Base-by-base conservation (phyloP, 1,284 basidiomycete genomes). In the Uromyces viciae-fabae region DNA sequence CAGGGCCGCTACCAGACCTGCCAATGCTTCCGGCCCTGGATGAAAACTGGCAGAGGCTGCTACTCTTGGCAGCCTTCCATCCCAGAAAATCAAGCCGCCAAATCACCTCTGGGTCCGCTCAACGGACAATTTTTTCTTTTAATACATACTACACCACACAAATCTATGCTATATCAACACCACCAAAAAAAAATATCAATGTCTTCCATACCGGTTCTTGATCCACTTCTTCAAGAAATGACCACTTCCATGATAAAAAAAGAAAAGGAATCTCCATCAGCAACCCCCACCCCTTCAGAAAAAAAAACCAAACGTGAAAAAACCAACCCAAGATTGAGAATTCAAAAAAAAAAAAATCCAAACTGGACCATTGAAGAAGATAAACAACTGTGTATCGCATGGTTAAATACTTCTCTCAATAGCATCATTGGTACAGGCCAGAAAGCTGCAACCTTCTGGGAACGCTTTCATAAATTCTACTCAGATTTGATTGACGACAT, bases 241-340 rank as follows among this genome's bases (percentile, higher is more conserved):
- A 8, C 54, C 22, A 56, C 4, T 8, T 56, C 54, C 31, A 22
- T 7, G 5, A 28, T 8, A 8, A 28, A 52, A 14, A n/a, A 52
- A 52, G n/a, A 52, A n/a, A n/a, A n/a, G n/a, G n/a, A n/a, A n/a
- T n/a, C 46, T n/a, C 46, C 46, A 56, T 58, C 54, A 58, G 54
- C 54, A n/a, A 15, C 11, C 54, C 54, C 54, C 14, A 58, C 54
- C n/a, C n/a, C n/a, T n/a, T n/a, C n/a, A n/a, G 1, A 25, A 25
- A 15, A 58, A 3, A 1, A 19, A 19, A 1, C 14, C n/a, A 9
- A 36, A 28, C 22, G 17, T 31, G 8, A 4, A 28, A 0, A n/a
- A 3, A 15, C 36, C 28, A 3, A 7, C 14, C 46, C 11, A n/a
- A 25, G 54, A 58, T 15, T 25, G 11, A 9, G 1, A 11, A 58